A percentile compares a stretch with the other conserved stretches of the same genome.
These are phyloP conservation scores for Kokia cookei DNA, from an alignment of 441 rosid genomes.

Conservation along the genomic window DNA sequence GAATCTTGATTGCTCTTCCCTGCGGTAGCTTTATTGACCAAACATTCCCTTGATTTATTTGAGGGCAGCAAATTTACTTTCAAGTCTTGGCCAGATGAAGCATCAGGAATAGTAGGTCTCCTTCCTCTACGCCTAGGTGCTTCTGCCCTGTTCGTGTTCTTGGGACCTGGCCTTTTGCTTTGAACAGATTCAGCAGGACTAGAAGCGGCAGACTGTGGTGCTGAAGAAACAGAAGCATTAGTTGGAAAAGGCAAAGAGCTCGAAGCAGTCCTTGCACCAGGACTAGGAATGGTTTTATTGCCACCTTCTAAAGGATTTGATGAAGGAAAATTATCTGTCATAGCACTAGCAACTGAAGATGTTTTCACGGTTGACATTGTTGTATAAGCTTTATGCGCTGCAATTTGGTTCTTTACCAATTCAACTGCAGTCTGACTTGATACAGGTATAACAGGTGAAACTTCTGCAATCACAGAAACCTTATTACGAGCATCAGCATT, in stretches of 20 bases:
- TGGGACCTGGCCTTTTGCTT: conserved; percentile 41
- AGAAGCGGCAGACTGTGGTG: conserved; percentile 18
- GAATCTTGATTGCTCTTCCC: conserved; percentile 31
- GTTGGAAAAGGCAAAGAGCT: conserved; percentile 24
- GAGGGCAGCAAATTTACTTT: conserved; percentile 20
- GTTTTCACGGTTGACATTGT: conserved; percentile 11
- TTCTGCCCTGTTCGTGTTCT: conserved; percentile 28
- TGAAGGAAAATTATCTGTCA: conserved; percentile 14
- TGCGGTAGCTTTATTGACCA: conserved; percentile 22
- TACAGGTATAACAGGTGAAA: conserved; percentile 24
- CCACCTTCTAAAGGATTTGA: conserved; percentile 16
- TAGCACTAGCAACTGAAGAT: conserved; percentile 12
- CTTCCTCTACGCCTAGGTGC: conserved; percentile 45
- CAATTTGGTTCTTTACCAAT: conserved; percentile 20
- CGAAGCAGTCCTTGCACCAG: conserved; percentile 12
- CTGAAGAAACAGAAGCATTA: conserved; percentile 17
- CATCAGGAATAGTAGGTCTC: conserved; percentile 32
- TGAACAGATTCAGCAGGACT: conserved; percentile 22
- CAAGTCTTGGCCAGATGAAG: conserved; percentile 26
- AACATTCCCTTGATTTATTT: conserved; percentile 26
- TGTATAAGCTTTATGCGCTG: conserved; percentile 17
- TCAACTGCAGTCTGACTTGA: conserved; percentile 19
- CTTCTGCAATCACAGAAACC: conserved; percentile 32
- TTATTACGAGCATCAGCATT: conserved; percentile 21
- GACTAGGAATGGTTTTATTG: conserved; percentile 11